A percentile compares a stretch with the other conserved stretches of the same genome.
These are phyloP conservation scores for Kwoniella botswanensis DNA, from an alignment of 768 basidiomycete species.

Conservation along the genomic window DNA sequence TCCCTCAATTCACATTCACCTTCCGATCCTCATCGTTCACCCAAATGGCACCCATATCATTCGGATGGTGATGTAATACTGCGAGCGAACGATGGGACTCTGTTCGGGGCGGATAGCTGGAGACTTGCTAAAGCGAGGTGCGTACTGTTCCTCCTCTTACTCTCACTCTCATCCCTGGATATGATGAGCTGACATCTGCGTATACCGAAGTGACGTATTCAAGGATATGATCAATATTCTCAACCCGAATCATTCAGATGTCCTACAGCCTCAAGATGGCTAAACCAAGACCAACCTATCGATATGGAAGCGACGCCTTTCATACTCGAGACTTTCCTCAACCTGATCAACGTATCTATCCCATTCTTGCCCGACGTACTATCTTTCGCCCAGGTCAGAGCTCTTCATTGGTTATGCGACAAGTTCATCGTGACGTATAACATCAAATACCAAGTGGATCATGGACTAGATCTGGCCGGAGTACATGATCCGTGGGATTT, in stretches of 20 bases:
- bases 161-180: too few species aligned
- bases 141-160: too few species aligned
- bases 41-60: neutral
- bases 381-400: neutral
- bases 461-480: neutral
- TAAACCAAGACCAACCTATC: neutral
- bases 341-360: slow-evolving; percentile 1
- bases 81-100: neutral
- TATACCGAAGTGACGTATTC: neutral
- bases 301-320: neutral
- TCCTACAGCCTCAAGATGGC: too few species aligned
- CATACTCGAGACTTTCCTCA: neutral
- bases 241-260: neutral
- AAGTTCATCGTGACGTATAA: neutral
- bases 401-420: neutral
- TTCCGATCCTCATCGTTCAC: too few species aligned
- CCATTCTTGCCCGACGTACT: neutral
- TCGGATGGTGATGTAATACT: neutral
- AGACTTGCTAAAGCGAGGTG: neutral
- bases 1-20: too few species aligned
- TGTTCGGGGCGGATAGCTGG: neutral
- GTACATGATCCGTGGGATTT: neutral
- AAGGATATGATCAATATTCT: neutral
- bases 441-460: neutral
- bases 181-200: too few species aligned